These are phyloP conservation scores for Fabrea salina DNA, from an alignment of 169 alveolate species.

Conservation along the genomic window DNA sequence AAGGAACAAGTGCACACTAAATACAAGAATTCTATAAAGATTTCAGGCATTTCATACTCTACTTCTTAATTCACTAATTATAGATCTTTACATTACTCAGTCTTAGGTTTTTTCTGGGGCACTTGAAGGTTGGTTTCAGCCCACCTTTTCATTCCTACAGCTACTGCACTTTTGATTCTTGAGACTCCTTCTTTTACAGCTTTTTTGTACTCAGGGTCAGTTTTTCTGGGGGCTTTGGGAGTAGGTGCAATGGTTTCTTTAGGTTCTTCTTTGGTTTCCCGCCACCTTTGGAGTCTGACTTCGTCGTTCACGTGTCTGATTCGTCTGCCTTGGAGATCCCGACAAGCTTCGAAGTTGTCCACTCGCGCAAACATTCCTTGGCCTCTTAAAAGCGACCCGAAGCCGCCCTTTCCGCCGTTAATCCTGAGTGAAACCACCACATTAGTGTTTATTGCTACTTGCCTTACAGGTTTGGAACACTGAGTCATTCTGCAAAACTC, in stretches of 20 bases:
- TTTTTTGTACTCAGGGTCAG: background rate
- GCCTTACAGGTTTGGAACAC: background rate
- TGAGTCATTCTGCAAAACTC: background rate
- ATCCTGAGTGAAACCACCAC: conserved; percentile 37
- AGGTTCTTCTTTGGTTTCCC: conserved; percentile 40
- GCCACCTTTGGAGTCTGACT: conserved; percentile 64
- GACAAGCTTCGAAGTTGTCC: conserved; percentile 25
- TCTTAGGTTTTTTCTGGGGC: too few species aligned
- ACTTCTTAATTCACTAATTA: too few species aligned
- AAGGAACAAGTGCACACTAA: too few species aligned
- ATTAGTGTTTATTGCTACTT: background rate
- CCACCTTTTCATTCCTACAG: conserved; percentile 3
- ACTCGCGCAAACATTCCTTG: conserved; percentile 32
- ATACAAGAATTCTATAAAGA: too few species aligned
- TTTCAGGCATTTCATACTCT: too few species aligned
- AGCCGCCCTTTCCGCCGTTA: conserved; percentile 61
- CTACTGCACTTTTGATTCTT: background rate
- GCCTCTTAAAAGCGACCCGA: conserved; percentile 46
- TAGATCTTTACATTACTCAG: too few species aligned
- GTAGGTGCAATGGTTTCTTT: background rate
- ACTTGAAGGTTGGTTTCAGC: too few species aligned
- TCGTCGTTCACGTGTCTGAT: conserved; percentile 65
- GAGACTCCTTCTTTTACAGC: background rate
- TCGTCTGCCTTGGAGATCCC: conserved; percentile 58
- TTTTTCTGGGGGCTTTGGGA: background rate